Conservation (phyloP, 192 early-diverging fungal genomes). For the Gaertneriomyces sp. region DNA sequence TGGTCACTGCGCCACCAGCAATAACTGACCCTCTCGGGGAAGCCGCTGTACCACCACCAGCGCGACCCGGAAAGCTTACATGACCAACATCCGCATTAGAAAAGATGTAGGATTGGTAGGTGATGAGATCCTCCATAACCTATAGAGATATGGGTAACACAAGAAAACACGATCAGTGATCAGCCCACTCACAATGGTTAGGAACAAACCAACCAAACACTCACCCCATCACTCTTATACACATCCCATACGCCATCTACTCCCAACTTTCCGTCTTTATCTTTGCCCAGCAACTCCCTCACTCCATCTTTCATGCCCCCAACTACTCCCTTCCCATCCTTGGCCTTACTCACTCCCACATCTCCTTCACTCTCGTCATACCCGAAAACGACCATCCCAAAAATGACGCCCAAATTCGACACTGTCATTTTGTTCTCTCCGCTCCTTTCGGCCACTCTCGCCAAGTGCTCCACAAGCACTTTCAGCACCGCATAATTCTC, state of each 20-base stretch:
- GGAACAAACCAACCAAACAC: neutral
- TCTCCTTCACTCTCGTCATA: constrained; percentile 8
- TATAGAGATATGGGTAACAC: no score
- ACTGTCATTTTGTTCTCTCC: constrained; percentile 65
- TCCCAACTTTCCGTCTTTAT: constrained; percentile 16
- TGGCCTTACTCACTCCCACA: neutral
- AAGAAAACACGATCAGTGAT: no score
- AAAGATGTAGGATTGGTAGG: constrained; percentile 2
- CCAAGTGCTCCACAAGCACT: constrained; percentile 53
- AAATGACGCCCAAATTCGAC: constrained; percentile 58
- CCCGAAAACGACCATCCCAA: constrained; percentile 63
- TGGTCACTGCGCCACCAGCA: neutral
- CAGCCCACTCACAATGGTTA: no score
- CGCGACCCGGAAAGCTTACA: neutral
- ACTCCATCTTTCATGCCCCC: neutral
- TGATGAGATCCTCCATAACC: constrained; percentile 20
- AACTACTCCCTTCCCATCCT: neutral
- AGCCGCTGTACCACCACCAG: neutral
- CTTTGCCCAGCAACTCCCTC: constrained; percentile 1
- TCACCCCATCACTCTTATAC: neutral
- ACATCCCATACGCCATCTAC: constrained; percentile 14
- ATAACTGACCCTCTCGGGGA: neutral
- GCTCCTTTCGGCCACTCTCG: constrained; percentile 47
- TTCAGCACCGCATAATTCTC: constrained; percentile 55
- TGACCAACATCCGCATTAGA: neutral